These are phyloP conservation scores for Cyclotella cryptica DNA, from an alignment of 108 stramenopile genomes.

Conservation along the genomic window DNA sequence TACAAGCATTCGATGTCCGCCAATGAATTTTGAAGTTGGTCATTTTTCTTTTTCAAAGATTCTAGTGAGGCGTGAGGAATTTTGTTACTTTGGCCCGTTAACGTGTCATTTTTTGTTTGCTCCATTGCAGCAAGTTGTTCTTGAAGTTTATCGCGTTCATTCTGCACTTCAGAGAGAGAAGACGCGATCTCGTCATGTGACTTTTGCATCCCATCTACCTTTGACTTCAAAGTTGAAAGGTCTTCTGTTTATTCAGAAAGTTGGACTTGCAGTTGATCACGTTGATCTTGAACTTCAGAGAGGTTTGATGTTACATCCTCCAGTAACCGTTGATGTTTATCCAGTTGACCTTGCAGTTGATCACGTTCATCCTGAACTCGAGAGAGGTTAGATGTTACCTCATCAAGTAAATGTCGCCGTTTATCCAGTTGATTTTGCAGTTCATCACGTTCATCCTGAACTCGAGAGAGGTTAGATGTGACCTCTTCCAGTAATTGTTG, in stretches of 20 bases:
- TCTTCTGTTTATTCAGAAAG: neutral
- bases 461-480: neutral
- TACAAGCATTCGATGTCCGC: neutral
- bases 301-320: neutral
- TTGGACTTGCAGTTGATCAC: neutral
- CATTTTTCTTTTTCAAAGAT: neutral
- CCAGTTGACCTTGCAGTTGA: neutral
- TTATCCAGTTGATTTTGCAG: neutral
- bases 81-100: neutral
- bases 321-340: neutral
- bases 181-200: neutral
- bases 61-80: neutral
- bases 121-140: neutral
- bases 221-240: neutral
- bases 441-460: neutral
- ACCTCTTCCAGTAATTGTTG: neutral
- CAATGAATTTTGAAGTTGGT: conserved; percentile 4
- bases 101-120: neutral
- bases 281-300: neutral
- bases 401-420: neutral
- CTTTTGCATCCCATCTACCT: conserved; percentile 2
- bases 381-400: neutral
- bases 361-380: neutral
- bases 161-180: neutral
- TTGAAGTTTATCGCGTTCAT: neutral